Evolutionary conservation across 169 alveolate species (phyloP).

Genomic region (Plasmodium relictum): DNA sequence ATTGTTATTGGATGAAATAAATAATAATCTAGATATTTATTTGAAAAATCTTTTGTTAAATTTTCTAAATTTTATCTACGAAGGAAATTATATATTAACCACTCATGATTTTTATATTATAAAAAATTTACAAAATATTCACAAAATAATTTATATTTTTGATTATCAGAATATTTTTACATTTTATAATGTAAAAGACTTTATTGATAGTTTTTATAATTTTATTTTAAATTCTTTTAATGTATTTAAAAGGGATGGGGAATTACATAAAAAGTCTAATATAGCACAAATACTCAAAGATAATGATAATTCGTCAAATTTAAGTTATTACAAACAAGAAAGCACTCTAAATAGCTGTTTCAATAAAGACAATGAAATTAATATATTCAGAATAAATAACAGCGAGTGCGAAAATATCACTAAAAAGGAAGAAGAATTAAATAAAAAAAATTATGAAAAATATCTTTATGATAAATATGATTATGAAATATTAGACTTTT

Average conservation of each 20-base stretch:
- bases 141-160: conserved; percentile 75
- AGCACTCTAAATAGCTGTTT: too few relatives aligned
- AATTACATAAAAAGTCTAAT: not conserved
- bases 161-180: conserved; percentile 77
- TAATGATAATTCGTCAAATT: too few relatives aligned
- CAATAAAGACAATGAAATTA: too few relatives aligned
- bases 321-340: too few relatives aligned
- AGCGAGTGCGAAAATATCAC: not conserved
- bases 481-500: conserved; percentile 46
- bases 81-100: conserved; percentile 82
- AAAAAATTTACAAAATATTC: conserved; percentile 73
- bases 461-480: conserved; percentile 57
- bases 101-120: conserved; percentile 85
- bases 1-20: conserved; percentile 84
- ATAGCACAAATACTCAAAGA: not conserved
- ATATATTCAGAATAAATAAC: not conserved
- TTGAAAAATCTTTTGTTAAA: conserved; percentile 76
- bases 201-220: conserved; percentile 77
- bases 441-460: conserved; percentile 32
- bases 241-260: conserved; percentile 4
- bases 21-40: conserved; percentile 83
- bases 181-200: conserved; percentile 79
- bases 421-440: not conserved
- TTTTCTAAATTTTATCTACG: conserved; percentile 80
- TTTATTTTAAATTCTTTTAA: conserved; percentile 54